Percentiles rank a stretch among this genome's conserved stretches.
Evolutionary conservation across 1,139 yeast genomes (phyloP).

Genomic region (Kluyveromyces sp.): DNA sequence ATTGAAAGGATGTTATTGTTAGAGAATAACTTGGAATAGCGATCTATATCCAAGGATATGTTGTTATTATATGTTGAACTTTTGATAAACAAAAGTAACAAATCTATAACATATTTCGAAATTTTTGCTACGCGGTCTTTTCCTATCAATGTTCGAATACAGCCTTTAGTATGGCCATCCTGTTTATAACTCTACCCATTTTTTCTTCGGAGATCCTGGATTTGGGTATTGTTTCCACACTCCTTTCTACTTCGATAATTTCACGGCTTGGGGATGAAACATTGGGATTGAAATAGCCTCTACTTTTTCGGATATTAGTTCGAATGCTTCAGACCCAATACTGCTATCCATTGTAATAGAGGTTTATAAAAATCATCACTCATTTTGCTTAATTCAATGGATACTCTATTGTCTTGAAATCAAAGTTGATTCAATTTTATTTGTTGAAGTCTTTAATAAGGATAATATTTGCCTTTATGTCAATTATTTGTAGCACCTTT

Average conservation of each 20-base stretch:
- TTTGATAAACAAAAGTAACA: slow-evolving; percentile 44
- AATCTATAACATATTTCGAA: slow-evolving; percentile 49
- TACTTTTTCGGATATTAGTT: neutral
- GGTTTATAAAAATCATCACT: neutral
- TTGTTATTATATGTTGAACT: slow-evolving; percentile 30
- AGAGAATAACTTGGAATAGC: slow-evolving; percentile 21
- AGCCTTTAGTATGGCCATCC: slow-evolving; percentile 42
- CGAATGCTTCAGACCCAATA: neutral
- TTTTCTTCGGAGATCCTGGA: neutral
- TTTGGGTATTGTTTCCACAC: neutral
- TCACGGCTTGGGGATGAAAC: neutral
- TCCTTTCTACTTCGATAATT: neutral
- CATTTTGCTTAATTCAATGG: neutral
- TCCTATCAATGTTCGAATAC: slow-evolving; percentile 50
- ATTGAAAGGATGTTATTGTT: slow-evolving; percentile 23
- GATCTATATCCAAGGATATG: slow-evolving; percentile 12
- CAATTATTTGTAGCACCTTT: too few species aligned
- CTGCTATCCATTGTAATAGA: neutral
- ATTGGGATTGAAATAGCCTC: neutral
- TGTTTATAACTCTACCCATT: slow-evolving; percentile 4
- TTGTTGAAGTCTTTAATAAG: too few species aligned
- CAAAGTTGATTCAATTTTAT: too few species aligned
- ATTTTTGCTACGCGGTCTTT: slow-evolving; percentile 66
- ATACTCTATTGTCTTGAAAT: too few species aligned
- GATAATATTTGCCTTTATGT: too few species aligned